Evolutionary conservation across 2,329 filamentous ascomycete species (phyloP), one percentile per base, ranked within the genome.

Genomic region (Fusarium albidum): DNA sequence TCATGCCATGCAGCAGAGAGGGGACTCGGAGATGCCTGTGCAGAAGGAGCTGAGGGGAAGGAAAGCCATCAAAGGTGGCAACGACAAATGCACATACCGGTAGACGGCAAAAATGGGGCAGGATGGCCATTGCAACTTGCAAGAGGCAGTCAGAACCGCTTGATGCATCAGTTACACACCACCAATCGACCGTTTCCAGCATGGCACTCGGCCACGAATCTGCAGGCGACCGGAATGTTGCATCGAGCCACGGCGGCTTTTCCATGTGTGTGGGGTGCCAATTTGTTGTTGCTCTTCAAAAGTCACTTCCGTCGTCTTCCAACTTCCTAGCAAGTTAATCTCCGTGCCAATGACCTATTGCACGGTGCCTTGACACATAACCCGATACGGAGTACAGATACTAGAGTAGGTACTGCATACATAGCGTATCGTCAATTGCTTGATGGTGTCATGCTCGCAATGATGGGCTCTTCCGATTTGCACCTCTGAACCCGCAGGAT

Each of bases 1-100:
- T 61, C 58, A 64, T 67, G 55, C 49, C 55, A 57, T 67, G 55
- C 60, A 61, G 52, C 33, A 62, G 41, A 56, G 41, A 47, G 39
- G 28, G 15, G 31, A n/a, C n/a, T n/a, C n/a, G 17, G 25, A 25
- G n/a, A 27, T 7, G 21, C 29, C 12, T 11, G n/a, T 28, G 31
- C 28, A 48, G 40, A 38, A 44, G 28, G 6, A 43, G 26, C 35
- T 54, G 13, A 32, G 43, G n/a, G n/a, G n/a, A n/a, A n/a, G n/a
- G n/a, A n/a, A 32, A 40, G 44, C 46, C 15, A 47, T 45, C 31
- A 33, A 49, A 41, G 29, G 29, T 48, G 45, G 45, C 37, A 14
- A 21, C 17, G 18, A 25, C 18, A 10, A 39, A n/a, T n/a, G n/a
- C n/a, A n/a, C n/a, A n/a, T n/a, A n/a, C n/a, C n/a, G n/a, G n/a